Base-by-base conservation (phyloP, 2,329 filamentous ascomycete genomes). In the Beauveria medogensis region DNA sequence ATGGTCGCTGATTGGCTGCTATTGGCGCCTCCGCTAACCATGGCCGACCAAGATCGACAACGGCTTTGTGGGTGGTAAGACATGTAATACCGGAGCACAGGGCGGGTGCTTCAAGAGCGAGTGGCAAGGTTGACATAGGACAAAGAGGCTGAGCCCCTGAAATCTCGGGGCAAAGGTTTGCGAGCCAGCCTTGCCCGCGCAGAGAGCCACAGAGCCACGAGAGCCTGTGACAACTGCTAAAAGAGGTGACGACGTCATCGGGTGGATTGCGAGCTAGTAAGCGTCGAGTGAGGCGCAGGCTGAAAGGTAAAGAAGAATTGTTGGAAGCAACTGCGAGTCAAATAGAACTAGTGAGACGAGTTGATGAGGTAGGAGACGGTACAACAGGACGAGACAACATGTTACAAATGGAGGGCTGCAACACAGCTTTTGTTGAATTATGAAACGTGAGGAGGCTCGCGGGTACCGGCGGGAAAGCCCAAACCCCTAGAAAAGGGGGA, bases 101-200 rank as follows among this genome's bases (percentile, higher is more conserved):
- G 40, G 34, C 16, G 30, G 30, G 30, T 10, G 30, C 30, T 12
- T 34, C 30, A 12, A 34, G 30, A 34, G 9, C 30, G 46, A 18
- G 55, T 28, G 54, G 26, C 37, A 20, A 41, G 18, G 20, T 28
- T 58, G 34, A 48, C 22, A 37, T 16, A 22, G n/a, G 37, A 41
- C 18, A 26, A 46, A 59, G 48, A 53, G 57, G 57, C 57, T 53
- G 57, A 59, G 57, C 57, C 57, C 57, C 57, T 59, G 57, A 59
- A 53, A 47, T 52, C 26, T 59, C 34, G 28, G 18, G 22, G 18
- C 30, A 34, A 34, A 16, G 12, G 22, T 8, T 51, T 44, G 30
- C 12, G 18, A 58, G 22, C 14, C 16, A 26, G 30, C 28, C 1
- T 34, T 34, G 30, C 30, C 30, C 12, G 12, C 14, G 34, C 34